Evolutionary conservation across 805 yeast genomes (phyloP).

Genomic region (Yarrowia deformans): DNA sequence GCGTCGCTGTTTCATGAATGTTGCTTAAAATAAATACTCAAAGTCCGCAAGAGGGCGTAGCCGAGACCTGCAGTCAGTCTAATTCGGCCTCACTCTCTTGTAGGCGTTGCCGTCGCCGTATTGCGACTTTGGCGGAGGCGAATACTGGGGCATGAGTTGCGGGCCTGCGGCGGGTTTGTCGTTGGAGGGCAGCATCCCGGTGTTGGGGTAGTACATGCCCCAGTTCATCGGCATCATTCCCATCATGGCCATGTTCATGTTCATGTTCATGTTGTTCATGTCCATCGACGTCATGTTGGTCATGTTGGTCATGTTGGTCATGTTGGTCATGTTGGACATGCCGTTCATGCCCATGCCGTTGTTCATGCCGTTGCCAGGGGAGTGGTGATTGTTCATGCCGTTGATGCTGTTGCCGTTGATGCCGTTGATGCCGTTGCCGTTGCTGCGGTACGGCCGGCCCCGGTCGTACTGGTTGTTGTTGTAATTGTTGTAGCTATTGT

Average conservation of each 20-base stretch:
- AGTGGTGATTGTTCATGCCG: not conserved
- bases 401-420: not conserved
- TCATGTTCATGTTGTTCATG: slow-evolving; percentile 41
- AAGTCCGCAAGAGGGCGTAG: not conserved
- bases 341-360: slow-evolving; percentile 1
- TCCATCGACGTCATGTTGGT: slow-evolving; percentile 37
- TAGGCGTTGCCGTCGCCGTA: not conserved
- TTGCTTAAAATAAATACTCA: slow-evolving; percentile 26
- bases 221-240: slow-evolving; percentile 39
- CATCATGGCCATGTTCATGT: slow-evolving; percentile 35
- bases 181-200: slow-evolving; percentile 10
- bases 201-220: slow-evolving; percentile 32
- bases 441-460: slow-evolving; percentile 9
- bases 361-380: not conserved
- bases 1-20: not conserved
- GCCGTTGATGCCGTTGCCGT: not conserved
- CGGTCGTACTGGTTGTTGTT: slow-evolving; percentile 15
- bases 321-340: slow-evolving; percentile 21
- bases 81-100: slow-evolving; percentile 9
- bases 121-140: not conserved
- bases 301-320: slow-evolving; percentile 39
- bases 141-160: slow-evolving; percentile 2
- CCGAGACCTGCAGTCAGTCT: not conserved
- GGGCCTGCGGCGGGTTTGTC: not conserved
- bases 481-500: slow-evolving; percentile 6